These are phyloP conservation scores for Neurospora cerealis DNA, from an alignment of 495 filamentous ascomycete genomes.

Conservation along the genomic window DNA sequence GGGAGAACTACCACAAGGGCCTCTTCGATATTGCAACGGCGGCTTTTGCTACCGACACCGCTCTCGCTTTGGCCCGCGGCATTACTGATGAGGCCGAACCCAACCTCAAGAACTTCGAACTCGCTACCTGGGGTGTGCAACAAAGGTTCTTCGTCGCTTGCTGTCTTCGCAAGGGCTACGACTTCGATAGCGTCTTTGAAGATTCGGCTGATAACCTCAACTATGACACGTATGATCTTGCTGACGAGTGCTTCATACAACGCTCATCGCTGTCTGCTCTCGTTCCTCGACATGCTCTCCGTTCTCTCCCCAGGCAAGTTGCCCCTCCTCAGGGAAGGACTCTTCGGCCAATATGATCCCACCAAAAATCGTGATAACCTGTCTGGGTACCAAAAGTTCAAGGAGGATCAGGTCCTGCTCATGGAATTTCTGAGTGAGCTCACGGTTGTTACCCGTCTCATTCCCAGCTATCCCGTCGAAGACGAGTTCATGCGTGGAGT, in stretches of 20 bases:
- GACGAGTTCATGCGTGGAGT: constrained; percentile 32
- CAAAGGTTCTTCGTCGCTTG: constrained; percentile 10
- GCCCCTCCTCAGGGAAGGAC: constrained; percentile 22
- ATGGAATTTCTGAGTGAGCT: constrained; percentile 24
- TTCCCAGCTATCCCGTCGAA: constrained; percentile 13
- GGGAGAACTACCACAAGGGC: constrained; percentile 17
- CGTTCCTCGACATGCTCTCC: constrained; percentile 10
- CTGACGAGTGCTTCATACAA: constrained; percentile 12
- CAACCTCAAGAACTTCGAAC: constrained; percentile 13
- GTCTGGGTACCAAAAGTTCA: constrained; percentile 16
- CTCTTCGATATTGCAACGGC: constrained; percentile 26
- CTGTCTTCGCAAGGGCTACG: constrained; percentile 15
- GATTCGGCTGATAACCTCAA: constrained; percentile 13
- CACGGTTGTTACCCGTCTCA: constrained; percentile 5
- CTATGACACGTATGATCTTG: constrained; percentile 24
- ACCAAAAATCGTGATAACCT: constrained; percentile 17
- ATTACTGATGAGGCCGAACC: constrained; percentile 26
- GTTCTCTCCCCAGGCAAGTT: constrained; percentile 8
- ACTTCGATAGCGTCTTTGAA: neutral
- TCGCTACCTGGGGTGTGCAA: constrained; percentile 15
- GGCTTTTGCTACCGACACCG: constrained; percentile 31
- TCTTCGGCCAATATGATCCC: constrained; percentile 23
- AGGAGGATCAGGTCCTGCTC: constrained; percentile 23
- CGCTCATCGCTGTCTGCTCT: constrained; percentile 14
- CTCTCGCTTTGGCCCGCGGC: constrained; percentile 27